Evolutionary conservation across 2,329 filamentous ascomycete genomes (phyloP), one percentile per base, ranked within the genome.

Genomic region (Colletotrichum trifolii): DNA sequence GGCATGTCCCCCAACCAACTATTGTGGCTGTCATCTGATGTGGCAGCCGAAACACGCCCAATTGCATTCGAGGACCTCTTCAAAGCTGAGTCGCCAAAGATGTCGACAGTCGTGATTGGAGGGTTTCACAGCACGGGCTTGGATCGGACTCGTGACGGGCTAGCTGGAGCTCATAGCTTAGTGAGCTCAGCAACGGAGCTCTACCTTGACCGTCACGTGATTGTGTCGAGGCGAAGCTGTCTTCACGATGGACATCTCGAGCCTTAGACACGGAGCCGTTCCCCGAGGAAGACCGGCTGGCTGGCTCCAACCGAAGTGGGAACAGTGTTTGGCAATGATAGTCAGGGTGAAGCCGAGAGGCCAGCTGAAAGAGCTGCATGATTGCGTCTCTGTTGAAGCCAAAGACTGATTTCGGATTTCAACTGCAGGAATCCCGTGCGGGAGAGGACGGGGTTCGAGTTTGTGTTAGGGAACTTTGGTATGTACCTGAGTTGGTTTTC

Each of bases 61-160:
- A 52, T 52, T 38, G 45, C 39, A 5, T 33, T 62, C 58, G 52
- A 46, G 38, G 40, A 17, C 58, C 15, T 36, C 7, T 36, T 53
- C 17, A 40, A 15, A 63, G 63, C 59, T 53, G 58, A 54, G 50
- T 25, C 25, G 25, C 25, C 47, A 49, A 42, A 42, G 46, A 43
- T 13, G 15, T n/a, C 25, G 13, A n/a, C n/a, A 10, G 25, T 10
- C 43, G 15, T 57, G 63, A 66, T 66, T 66, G 63, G 63, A 56
- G 58, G 38, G n/a, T 7, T n/a, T 3, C 36, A 13, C 33, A 36
- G 35, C 63, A 57, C 40, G 52, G 12, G 33, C 35, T 42, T 8
- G 35, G 42, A 33, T 34, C 11, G 40, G 36, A 40, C n/a, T 7
- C 15, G 40, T 6, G 13, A 15, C 47, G 6, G 39, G 48, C 48